Percentiles rank a stretch among this genome's conserved stretches.
Conservation (phyloP, 2,329 filamentous ascomycete genomes). For the Alternaria sp. region DNA sequence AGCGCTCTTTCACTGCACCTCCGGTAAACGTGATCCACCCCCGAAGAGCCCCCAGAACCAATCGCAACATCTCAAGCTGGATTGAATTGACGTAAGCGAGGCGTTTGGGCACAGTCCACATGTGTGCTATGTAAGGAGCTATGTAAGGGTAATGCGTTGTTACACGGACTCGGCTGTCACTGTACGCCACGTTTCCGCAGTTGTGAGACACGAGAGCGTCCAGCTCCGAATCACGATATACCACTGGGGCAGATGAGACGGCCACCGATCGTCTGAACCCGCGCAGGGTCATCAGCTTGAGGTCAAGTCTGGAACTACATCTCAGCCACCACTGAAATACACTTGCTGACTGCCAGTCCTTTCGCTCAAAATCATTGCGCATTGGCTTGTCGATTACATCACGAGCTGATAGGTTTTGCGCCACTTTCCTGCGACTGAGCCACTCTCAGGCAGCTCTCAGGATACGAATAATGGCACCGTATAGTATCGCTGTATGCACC, state of each 20-base stretch:
- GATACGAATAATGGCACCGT: neutral
- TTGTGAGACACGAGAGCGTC: neutral
- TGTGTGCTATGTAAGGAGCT: conserved; percentile 4
- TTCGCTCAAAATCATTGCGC: neutral
- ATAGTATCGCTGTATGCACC: neutral
- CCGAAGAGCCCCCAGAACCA: neutral
- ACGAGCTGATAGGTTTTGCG: neutral
- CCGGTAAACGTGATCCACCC: neutral
- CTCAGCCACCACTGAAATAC: neutral
- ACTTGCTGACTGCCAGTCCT: neutral
- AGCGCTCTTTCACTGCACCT: neutral
- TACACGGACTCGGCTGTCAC: conserved; percentile 4
- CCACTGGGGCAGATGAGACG: neutral
- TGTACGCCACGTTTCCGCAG: neutral
- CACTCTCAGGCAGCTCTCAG: neutral
- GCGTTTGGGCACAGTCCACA: conserved; percentile 10
- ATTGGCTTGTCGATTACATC: neutral
- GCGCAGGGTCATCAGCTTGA: neutral
- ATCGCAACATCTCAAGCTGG: neutral
- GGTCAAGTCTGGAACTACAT: neutral
- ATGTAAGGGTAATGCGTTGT: conserved; percentile 6
- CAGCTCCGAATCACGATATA: neutral
- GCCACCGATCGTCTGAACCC: neutral
- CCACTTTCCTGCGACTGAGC: neutral
- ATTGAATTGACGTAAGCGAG: conserved; percentile 1